Conservation (phyloP, 257 asterid species). For the Capsicum baccatum region DNA sequence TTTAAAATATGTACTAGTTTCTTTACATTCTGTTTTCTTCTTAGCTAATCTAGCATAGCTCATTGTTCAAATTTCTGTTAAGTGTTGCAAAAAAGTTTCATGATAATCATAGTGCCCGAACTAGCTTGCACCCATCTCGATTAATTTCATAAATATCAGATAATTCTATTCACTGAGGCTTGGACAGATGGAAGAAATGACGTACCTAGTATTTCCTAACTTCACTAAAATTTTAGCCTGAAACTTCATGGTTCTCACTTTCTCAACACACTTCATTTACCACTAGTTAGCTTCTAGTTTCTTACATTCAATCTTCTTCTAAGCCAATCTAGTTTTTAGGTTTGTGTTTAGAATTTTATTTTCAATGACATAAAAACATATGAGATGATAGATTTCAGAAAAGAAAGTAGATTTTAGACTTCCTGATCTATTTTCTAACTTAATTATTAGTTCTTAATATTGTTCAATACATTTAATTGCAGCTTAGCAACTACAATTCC, state of each 20-base stretch:
- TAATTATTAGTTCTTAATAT: neutral
- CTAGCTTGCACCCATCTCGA: neutral
- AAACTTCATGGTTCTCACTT: neutral
- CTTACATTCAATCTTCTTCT: neutral
- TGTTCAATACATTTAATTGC: slow-evolving; percentile 30
- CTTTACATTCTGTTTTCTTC: neutral
- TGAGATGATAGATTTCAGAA: no score
- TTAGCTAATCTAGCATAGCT: neutral
- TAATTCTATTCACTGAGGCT: neutral
- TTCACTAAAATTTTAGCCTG: neutral
- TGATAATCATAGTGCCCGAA: neutral
- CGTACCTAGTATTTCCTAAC: neutral
- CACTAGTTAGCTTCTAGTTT: neutral
- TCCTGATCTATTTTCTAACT: neutral
- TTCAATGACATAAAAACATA: neutral
- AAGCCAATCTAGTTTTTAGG: neutral
- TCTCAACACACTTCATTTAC: neutral
- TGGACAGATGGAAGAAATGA: neutral
- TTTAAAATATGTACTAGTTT: neutral
- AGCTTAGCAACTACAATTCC: slow-evolving; percentile 90
- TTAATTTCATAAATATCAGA: accelerated
- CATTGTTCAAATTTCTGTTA: neutral
- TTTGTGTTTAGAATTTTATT: neutral
- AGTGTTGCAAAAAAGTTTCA: neutral
- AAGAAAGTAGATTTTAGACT: neutral